A percentile compares a stretch with the other conserved stretches of the same genome.
phyloP scores from a whole-genome alignment of 2,329 filamentous ascomycete species.

The Colletotrichum sp. region DNA sequence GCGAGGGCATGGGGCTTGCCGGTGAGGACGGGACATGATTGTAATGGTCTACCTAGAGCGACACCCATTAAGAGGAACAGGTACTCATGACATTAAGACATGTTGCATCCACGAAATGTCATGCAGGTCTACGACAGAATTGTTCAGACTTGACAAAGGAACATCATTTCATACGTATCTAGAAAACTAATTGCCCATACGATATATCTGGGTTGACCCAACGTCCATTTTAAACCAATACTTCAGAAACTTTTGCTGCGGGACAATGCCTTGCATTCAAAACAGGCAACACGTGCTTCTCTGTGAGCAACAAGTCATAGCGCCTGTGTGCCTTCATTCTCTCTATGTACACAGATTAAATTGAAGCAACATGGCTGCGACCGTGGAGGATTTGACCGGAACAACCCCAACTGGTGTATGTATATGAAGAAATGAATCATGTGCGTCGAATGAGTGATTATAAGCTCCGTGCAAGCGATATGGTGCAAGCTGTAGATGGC shows the following conservation, averaged over 20 bases:
- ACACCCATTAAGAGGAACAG: not conserved
- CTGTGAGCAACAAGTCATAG: not conserved
- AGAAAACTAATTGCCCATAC: not conserved
- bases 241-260: not conserved
- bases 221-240: not conserved
- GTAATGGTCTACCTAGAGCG: not conserved
- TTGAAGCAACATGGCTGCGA: not conserved
- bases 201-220: not conserved
- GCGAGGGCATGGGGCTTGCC: slow-evolving; percentile 43
- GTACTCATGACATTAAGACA: not conserved
- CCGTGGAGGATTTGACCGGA: not conserved
- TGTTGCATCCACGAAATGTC: too few relatives aligned
- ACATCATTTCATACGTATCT: slow-evolving; percentile 11
- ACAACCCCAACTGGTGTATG: not conserved
- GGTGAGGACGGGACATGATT: not conserved
- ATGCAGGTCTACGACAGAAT: not conserved
- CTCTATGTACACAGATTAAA: slow-evolving; percentile 12
- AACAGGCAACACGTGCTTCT: not conserved
- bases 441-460: slow-evolving; percentile 19
- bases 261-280: not conserved
- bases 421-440: slow-evolving; percentile 16
- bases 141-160: slow-evolving; percentile 11
- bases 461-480: not conserved
- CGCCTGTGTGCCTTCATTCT: not conserved
- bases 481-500: not conserved